phyloP scores from a whole-genome alignment of 164 flowering plant species.

The Kalanchoe fedtschenkoi region DNA sequence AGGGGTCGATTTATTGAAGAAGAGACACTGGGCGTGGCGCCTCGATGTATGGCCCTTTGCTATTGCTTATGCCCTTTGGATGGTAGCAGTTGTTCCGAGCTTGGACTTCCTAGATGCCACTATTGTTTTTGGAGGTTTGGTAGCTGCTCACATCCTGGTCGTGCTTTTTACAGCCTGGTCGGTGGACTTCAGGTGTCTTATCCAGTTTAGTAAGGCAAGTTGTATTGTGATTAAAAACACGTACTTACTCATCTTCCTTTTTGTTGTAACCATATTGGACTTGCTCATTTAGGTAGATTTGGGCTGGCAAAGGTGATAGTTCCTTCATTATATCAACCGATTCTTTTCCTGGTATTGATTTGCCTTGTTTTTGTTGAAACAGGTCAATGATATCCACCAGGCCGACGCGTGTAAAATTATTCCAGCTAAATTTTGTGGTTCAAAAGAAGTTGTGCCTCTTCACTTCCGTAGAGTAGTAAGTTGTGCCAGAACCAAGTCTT shows the following conservation, averaged over 20 bases:
- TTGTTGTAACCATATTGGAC: too few species aligned
- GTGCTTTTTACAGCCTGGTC: slow-evolving; percentile 91
- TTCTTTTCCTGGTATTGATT: background rate
- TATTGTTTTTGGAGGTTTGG: slow-evolving; percentile 58
- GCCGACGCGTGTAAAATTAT: slow-evolving; percentile 86
- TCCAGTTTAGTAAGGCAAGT: slow-evolving; percentile 62
- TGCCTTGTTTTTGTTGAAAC: slow-evolving; percentile 12
- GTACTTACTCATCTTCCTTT: too few species aligned
- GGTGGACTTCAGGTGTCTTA: slow-evolving; percentile 77
- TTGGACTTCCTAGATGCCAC: slow-evolving; percentile 56
- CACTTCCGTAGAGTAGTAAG: slow-evolving; percentile 50
- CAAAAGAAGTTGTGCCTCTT: slow-evolving; percentile 86
- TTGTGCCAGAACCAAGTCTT: slow-evolving; percentile 1
- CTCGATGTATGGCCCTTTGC: slow-evolving; percentile 80
- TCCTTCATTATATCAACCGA: background rate
- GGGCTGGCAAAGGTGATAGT: background rate
- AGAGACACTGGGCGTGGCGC: slow-evolving; percentile 65
- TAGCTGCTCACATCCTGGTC: slow-evolving; percentile 47
- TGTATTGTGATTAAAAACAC: background rate
- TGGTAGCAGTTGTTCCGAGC: slow-evolving; percentile 42
- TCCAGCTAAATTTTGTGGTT: slow-evolving; percentile 88
- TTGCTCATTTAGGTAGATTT: background rate
- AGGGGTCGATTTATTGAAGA: slow-evolving; percentile 58
- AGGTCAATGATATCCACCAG: slow-evolving; percentile 61
- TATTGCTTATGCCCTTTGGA: slow-evolving; percentile 46